Evolutionary conservation across 768 basidiomycete species (phyloP).

Genomic region (Auriscalpium microsporum): DNA sequence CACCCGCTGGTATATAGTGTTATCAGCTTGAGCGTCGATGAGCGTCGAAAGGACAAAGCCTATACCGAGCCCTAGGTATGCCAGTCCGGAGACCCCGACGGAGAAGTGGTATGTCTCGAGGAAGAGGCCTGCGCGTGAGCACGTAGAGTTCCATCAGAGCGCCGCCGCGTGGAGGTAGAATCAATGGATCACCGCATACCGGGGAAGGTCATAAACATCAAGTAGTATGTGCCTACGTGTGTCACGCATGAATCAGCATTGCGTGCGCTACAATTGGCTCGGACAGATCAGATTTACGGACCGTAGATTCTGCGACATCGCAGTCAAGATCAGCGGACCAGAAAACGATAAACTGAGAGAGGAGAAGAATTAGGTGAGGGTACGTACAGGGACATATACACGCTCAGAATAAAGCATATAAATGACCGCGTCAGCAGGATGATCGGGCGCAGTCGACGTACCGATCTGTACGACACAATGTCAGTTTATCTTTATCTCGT

Average conservation of each 20-base stretch:
- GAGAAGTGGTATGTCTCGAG: slow-evolving; percentile 23
- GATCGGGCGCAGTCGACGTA: slow-evolving; percentile 36
- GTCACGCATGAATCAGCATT: neutral
- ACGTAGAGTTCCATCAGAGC: no score
- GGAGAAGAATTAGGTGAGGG: slow-evolving; percentile 4
- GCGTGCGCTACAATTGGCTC: neutral
- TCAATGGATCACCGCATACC: no score
- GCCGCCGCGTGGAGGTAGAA: no score
- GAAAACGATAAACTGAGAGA: neutral
- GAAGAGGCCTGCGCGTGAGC: slow-evolving; percentile 28
- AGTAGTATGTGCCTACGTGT: slow-evolving; percentile 51
- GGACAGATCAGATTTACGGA: slow-evolving; percentile 20
- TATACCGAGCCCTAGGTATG: slow-evolving; percentile 31
- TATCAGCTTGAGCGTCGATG: slow-evolving; percentile 23
- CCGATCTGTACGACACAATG: no score
- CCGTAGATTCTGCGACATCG: slow-evolving; percentile 42
- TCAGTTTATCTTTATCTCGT: no score
- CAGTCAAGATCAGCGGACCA: neutral
- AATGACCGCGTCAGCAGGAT: slow-evolving; percentile 52
- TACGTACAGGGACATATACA: slow-evolving; percentile 65
- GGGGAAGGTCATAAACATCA: slow-evolving; percentile 50
- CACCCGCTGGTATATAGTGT: slow-evolving; percentile 25
- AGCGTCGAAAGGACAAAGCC: slow-evolving; percentile 27
- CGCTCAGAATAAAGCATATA: slow-evolving; percentile 62
- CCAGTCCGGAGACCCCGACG: slow-evolving; percentile 22